Conservation (phyloP, 192 early-diverging fungal genomes). For the Ambispora gerdemannii region DNA sequence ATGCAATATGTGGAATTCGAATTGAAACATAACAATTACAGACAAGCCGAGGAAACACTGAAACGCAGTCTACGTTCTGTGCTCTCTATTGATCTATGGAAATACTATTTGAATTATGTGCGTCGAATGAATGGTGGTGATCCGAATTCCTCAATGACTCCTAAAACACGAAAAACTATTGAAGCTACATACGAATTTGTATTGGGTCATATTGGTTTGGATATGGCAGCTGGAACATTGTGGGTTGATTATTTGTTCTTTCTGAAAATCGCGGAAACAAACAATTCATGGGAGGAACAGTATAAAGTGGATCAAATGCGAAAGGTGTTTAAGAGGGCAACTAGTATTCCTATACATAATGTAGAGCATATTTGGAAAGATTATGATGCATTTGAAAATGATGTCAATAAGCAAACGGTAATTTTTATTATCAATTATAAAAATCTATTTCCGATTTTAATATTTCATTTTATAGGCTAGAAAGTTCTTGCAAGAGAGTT, state of each 20-base stretch:
- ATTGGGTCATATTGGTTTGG: slow-evolving; percentile 79
- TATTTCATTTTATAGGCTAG: slow-evolving; percentile 66
- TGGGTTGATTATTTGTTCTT: slow-evolving; percentile 89
- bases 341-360: slow-evolving; percentile 82
- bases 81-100: slow-evolving; percentile 82
- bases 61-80: slow-evolving; percentile 74
- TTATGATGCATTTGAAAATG: slow-evolving; percentile 90
- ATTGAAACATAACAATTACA: slow-evolving; percentile 68
- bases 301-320: slow-evolving; percentile 84
- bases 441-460: too few species aligned
- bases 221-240: slow-evolving; percentile 83
- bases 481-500: slow-evolving; percentile 79
- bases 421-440: slow-evolving; percentile 15
- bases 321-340: slow-evolving; percentile 77
- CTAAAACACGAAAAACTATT: slow-evolving; percentile 65
- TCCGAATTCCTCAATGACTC: slow-evolving; percentile 41
- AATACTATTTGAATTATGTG: slow-evolving; percentile 86
- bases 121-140: slow-evolving; percentile 63
- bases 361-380: slow-evolving; percentile 90
- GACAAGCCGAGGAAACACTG: slow-evolving; percentile 77
- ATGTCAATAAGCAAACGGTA: slow-evolving; percentile 77
- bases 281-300: slow-evolving; percentile 82
- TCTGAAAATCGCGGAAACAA: slow-evolving; percentile 69
- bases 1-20: slow-evolving; percentile 78
- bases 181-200: slow-evolving; percentile 86